Base-by-base conservation (phyloP, 345 rosid species). In the Eucalyptus pumila region DNA sequence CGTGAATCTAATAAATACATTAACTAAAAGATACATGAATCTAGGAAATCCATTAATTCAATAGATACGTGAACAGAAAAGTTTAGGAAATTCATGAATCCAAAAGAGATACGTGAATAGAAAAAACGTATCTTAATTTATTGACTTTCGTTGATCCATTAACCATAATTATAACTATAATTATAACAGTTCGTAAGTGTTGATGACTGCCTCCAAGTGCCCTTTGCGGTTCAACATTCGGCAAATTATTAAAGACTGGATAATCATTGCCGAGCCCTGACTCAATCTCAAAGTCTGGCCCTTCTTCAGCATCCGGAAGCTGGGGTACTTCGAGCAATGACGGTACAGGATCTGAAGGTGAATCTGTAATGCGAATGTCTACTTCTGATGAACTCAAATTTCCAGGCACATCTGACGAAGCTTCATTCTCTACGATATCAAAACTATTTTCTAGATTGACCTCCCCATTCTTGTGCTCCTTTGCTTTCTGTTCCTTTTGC, bases 401-500 rank as follows among this genome's bases (percentile, higher is more conserved):
- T 89, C 91, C 86, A 23, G 95, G 91, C 80, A 94, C 86, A 87
- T 95, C 98, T 52, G 92, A 91, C 86, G 80, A 93, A 88, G 91
- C 86, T 49, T 90, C 92, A 89, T 93, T 94, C 88, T 94, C 96
- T 88, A 89, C 88, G 6, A 88, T 88, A 83, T 93, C 94, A 88
- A 87, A 92, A 86, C 90, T 88, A 88, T 91, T 94, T 91, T 92
- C 86, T 37, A 88, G 80, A 80, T 93, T 89, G 85, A 88, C 91
- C 69, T 93, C 92, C 86, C 72, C 93, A 51, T 89, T 90, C 88
- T 89, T 93, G 87, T 93, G 97, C 83, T 94, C 98, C 93, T 95
- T 97, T 86, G 95, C 96, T 93, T 93, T 96, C 90, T 92, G 97
- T 87, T 95, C 97, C 90, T 95, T 97, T 91, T 94, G 98, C 93